Evolutionary conservation across 2,329 filamentous ascomycete species (phyloP), one percentile per base, ranked within the genome.

Genomic region (Cadophora malorum): DNA sequence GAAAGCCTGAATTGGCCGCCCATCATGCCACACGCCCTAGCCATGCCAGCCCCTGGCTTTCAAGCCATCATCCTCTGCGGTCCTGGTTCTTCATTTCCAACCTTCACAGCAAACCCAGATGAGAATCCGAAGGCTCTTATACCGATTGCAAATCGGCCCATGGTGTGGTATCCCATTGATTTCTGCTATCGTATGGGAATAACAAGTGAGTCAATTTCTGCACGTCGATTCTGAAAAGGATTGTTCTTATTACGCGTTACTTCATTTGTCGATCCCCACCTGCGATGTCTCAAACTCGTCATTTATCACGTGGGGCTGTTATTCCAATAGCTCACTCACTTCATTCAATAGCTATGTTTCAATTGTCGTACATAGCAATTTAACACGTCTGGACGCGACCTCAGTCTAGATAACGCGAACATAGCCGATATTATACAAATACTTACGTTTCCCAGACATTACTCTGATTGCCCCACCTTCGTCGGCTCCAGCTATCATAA

Each of bases 111-210:
- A 2, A 92, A 90, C 70, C 90, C 92, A 5, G 89, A 91, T 80
- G 90, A 94, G 76, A 90, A 92, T 69, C 92, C 92, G 10, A 96
- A 96, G 80, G 92, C 92, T 10, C 85, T 96, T 25, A 81, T 96
- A 8, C 92, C 92, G 6, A 91, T 96, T 68, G 92, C 92, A 45
- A 96, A 96, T 78, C 82, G 92, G 73, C 92, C 92, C 0, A 96
- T 96, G 92, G 90, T 96, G 56, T 95, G 93, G 91, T 96, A 96
- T 78, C 90, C 92, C 6, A 86, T 96, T 50, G 92, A 95, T 75
- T 95, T 93, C 81, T 95, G 92, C 80, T 91, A 93, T 76, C 88
- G 92, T 47, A 92, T 91, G 79, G 92, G 92, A 73, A 88, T 94
- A 72, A 91, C 90, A 76, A 85, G 91, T 92, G 79, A 79, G 86